Conservation (phyloP, 768 basidiomycete genomes). For the Lyophyllum shimeji region DNA sequence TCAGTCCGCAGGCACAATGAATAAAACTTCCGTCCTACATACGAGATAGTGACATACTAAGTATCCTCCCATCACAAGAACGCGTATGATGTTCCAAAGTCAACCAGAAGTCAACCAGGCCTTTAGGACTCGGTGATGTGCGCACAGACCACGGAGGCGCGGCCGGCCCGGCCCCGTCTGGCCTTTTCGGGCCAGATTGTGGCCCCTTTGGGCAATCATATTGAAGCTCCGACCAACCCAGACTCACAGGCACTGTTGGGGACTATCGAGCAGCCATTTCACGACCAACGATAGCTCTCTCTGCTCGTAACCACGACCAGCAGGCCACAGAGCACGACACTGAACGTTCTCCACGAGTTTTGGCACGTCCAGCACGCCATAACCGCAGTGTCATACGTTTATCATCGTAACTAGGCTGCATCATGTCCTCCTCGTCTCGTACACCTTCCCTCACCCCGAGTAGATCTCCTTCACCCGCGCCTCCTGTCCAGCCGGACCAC, state of each 20-base stretch:
- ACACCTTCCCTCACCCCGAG: conserved; percentile 45
- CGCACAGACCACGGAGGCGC: conserved; percentile 19
- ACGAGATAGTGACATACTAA: too few species aligned
- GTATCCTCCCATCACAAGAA: too few species aligned
- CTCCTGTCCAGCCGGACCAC: conserved; percentile 74
- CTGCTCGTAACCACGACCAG: conserved; percentile 3
- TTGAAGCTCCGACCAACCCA: conserved; percentile 29
- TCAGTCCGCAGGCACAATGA: too few species aligned
- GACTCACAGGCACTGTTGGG: conserved; percentile 5
- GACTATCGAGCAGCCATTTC: conserved; percentile 4
- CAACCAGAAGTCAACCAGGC: too few species aligned
- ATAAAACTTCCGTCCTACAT: too few species aligned
- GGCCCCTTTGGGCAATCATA: conserved; percentile 25
- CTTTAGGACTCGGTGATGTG: background rate
- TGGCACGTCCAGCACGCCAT: conserved; percentile 3
- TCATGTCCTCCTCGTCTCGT: conserved; percentile 35
- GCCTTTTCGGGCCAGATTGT: conserved; percentile 8
- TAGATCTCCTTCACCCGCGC: conserved; percentile 54
- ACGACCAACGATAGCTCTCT: conserved; percentile 10
- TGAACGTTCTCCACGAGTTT: background rate
- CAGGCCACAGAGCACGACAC: background rate
- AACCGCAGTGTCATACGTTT: background rate
- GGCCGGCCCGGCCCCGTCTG: conserved; percentile 9
- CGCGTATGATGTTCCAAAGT: too few species aligned
- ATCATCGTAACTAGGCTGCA: conserved; percentile 10